A percentile compares a stretch with the other conserved stretches of the same genome.
These are phyloP conservation scores for Stagonosporopsis vannaccii DNA, from an alignment of 2,329 filamentous ascomycete species.

Conservation along the genomic window DNA sequence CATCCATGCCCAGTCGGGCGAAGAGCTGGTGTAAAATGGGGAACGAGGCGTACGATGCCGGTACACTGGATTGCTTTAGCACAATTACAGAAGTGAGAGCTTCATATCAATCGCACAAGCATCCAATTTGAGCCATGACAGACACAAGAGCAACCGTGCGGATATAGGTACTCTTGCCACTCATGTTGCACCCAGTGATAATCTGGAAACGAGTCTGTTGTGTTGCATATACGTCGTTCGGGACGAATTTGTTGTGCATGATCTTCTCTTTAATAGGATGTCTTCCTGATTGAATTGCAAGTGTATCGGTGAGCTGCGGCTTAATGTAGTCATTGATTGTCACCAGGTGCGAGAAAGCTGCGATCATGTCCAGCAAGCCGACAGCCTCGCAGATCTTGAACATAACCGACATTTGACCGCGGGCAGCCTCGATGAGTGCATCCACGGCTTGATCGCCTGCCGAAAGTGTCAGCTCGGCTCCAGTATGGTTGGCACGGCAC, in stretches of 20 bases:
- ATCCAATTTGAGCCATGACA: slow-evolving; percentile 93
- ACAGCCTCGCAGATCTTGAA: slow-evolving; percentile 89
- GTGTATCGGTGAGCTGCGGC: slow-evolving; percentile 71
- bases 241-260: slow-evolving; percentile 73
- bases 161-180: slow-evolving; percentile 93
- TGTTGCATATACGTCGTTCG: slow-evolving; percentile 89
- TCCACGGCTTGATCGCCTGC: slow-evolving; percentile 73
- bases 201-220: slow-evolving; percentile 86
- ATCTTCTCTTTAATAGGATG: slow-evolving; percentile 82
- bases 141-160: slow-evolving; percentile 81
- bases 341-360: slow-evolving; percentile 64
- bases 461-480: slow-evolving; percentile 5
- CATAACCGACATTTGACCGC: slow-evolving; percentile 72
- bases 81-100: background rate
- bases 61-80: slow-evolving; percentile 60
- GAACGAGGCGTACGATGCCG: slow-evolving; percentile 82
- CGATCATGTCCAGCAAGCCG: slow-evolving; percentile 80
- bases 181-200: slow-evolving; percentile 98
- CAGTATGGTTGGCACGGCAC: background rate
- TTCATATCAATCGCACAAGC: slow-evolving; percentile 59
- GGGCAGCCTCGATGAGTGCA: slow-evolving; percentile 74
- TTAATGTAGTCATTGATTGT: slow-evolving; percentile 70
- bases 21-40: slow-evolving; percentile 84
- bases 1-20: slow-evolving; percentile 84
- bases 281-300: slow-evolving; percentile 76